Evolutionary conservation across 2,329 filamentous ascomycete genomes (phyloP).

Genomic region (Aureobasidium uvarum): DNA sequence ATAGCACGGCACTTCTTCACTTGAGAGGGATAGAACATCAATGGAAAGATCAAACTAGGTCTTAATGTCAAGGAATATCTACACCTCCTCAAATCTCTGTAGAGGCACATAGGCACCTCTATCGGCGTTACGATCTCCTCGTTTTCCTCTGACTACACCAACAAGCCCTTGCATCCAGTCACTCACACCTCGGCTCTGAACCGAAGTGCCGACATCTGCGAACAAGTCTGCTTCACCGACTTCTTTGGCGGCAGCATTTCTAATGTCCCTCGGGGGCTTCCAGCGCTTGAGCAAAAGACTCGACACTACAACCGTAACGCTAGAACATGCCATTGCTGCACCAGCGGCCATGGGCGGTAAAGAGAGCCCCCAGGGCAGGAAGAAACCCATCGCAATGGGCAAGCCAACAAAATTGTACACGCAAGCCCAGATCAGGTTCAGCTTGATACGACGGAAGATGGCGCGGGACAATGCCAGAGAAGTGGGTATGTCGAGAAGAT

Average conservation of each 20-base stretch:
- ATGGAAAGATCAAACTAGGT: neutral
- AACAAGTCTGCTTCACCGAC: slow-evolving; percentile 31
- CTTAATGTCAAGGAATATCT: neutral
- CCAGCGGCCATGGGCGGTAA: slow-evolving; percentile 93
- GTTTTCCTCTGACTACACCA: slow-evolving; percentile 34
- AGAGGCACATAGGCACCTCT: slow-evolving; percentile 49
- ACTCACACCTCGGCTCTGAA: slow-evolving; percentile 20
- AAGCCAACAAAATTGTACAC: slow-evolving; percentile 88
- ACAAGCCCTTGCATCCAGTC: neutral
- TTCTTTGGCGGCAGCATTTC: slow-evolving; percentile 56
- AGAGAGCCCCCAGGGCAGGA: slow-evolving; percentile 82
- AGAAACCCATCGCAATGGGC: slow-evolving; percentile 95
- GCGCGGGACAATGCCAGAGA: slow-evolving; percentile 75
- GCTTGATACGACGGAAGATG: slow-evolving; percentile 90
- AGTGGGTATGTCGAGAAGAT: slow-evolving; percentile 89
- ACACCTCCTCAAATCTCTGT: slow-evolving; percentile 41
- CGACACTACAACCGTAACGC: slow-evolving; percentile 83
- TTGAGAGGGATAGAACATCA: too few relatives aligned
- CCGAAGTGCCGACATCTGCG: slow-evolving; percentile 13
- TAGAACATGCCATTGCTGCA: slow-evolving; percentile 88
- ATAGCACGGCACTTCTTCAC: too few relatives aligned
- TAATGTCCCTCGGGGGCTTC: slow-evolving; percentile 83
- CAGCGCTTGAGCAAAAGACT: slow-evolving; percentile 84
- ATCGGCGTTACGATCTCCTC: slow-evolving; percentile 39
- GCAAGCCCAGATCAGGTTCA: slow-evolving; percentile 91